Base-by-base conservation (phyloP, 208 protist species). In the Crithidia acanthocephali region DNA sequence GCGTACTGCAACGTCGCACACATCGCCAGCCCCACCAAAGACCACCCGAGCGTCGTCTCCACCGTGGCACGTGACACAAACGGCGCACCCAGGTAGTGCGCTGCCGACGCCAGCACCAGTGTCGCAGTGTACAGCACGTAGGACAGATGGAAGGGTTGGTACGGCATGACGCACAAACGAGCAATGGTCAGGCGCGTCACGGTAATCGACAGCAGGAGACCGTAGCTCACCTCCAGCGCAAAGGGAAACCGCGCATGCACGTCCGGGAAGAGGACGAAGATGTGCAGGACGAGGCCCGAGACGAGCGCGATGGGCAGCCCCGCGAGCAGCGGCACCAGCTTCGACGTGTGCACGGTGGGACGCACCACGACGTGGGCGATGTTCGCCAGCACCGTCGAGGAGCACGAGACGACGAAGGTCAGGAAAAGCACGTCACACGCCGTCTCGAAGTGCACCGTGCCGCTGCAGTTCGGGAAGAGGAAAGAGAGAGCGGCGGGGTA, bases 101-200 rank as follows among this genome's bases (percentile, higher is more conserved):
- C 40, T 18, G 71, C 60, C 27, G 76, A 65, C 6, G 68, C 67
- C 13, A 67, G 72, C 56, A 79, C 20, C 0, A 81, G 72, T 13
- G 76, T 65, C 22, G 79, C 57, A 13, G 83, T 77, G 30, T 71
- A 51, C 16, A 85, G 37, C 16, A 72, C 23, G 5, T 78, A 82
- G 66, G 83, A 65, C 23, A 84, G 25, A 64, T 92, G 85, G n/a
- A 80, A 71, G 2, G 72, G 57, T 55, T 68, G 80, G 47, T 88
- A 94, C 32, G 87, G 87, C 85, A 91, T 94, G 11, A 63, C 55
- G 65, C 83, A 92, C 11, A 97, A 76, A 13, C 92, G 81, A n/a
- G 90, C 70, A 7, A 97, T 77, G 18, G 88, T 95, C 48, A 97
- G 76, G 8, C 88, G 81, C 5, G 89, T 95, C 33, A 90, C 87